These are phyloP conservation scores for Melaleuca alternifolia DNA, from an alignment of 345 rosid species.

Conservation along the genomic window DNA sequence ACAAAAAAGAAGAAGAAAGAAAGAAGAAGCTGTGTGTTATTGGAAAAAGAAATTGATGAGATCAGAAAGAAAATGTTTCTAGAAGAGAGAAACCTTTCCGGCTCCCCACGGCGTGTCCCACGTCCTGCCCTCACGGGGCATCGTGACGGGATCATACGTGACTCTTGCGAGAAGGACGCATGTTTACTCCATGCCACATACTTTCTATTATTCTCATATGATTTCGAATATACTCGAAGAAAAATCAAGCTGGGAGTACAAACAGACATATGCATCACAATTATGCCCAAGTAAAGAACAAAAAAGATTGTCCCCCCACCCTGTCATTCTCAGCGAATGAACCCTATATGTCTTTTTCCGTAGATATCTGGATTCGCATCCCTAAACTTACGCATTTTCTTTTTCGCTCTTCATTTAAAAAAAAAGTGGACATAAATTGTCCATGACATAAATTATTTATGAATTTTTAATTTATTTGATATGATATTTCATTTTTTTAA, in stretches of 20 bases:
- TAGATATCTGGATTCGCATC: neutral
- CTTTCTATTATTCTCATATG: neutral
- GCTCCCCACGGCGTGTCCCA: neutral
- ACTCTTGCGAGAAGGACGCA: neutral
- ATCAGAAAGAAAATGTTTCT: neutral
- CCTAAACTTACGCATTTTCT: neutral
- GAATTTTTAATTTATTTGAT: neutral
- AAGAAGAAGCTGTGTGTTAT: neutral
- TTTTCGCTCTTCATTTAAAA: neutral
- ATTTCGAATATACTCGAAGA: neutral
- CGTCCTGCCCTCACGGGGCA: neutral
- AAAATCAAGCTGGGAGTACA: neutral
- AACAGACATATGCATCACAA: neutral
- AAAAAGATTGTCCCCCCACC: neutral
- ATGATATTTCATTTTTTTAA: too few relatives aligned
- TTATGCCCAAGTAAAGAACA: neutral
- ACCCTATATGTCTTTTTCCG: neutral
- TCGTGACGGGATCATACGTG: neutral
- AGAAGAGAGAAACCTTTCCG: neutral
- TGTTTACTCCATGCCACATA: neutral
- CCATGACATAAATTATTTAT: accelerated
- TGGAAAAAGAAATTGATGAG: neutral
- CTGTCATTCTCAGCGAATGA: neutral
- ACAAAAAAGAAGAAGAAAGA: too few relatives aligned
- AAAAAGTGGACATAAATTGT: neutral